Conservation (phyloP, 169 alveolate genomes). For the Pseudocohnilembus persalinus region DNA sequence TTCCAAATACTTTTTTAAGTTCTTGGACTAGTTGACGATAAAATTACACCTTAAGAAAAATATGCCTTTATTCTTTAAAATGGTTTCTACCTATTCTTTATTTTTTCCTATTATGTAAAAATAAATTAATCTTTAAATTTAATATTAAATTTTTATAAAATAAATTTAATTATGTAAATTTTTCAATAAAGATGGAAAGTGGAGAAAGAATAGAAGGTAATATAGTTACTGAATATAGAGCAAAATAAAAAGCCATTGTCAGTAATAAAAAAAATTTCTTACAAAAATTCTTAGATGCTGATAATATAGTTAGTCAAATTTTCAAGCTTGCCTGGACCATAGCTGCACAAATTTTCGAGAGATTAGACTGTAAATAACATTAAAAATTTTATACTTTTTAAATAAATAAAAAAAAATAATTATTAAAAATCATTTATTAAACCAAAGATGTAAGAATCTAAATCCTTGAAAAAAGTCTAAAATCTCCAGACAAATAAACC, state of each 20-base stretch:
- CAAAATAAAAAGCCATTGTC: not conserved
- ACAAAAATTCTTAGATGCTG: constrained; percentile 1
- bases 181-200: not conserved
- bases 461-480: not conserved
- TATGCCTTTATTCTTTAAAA: constrained; percentile 1
- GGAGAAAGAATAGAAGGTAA: constrained; percentile 23
- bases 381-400: no score
- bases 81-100: constrained; percentile 7
- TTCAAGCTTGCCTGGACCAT: constrained; percentile 29
- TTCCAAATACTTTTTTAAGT: no score
- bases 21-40: not conserved
- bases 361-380: not conserved
- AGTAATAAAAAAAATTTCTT: not conserved
- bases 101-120: constrained; percentile 8
- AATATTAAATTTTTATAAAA: not conserved
- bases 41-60: not conserved
- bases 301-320: constrained; percentile 5
- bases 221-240: constrained; percentile 1
- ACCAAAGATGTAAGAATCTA: not conserved
- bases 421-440: no score
- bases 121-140: no score
- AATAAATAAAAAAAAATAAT: no score
- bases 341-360: constrained; percentile 14
- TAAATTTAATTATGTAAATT: not conserved
- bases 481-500: constrained; percentile 13